A percentile compares a stretch with the other conserved stretches of the same genome.
Evolutionary conservation across 148 eudicot genomes (phyloP).

Genomic region (Agrostemma githago): DNA sequence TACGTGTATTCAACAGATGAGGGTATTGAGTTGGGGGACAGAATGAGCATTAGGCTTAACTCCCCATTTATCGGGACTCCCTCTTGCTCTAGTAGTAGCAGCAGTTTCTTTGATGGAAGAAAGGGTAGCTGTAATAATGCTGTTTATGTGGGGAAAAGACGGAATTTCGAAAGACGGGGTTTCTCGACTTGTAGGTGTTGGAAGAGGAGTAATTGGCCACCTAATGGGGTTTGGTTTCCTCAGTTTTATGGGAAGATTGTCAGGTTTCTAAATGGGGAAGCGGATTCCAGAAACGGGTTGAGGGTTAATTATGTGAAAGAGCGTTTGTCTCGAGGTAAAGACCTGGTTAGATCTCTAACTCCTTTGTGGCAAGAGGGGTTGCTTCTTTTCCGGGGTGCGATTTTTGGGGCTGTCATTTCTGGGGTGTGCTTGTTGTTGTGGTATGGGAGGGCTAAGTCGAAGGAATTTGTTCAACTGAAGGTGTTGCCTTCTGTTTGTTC

Average conservation of each 20-base stretch:
- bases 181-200: conserved; percentile 40
- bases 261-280: conserved; percentile 51
- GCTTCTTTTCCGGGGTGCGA: conserved; percentile 68
- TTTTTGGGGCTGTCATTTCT: conserved; percentile 73
- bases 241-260: conserved; percentile 68
- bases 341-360: conserved; percentile 45
- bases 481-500: conserved; percentile 85
- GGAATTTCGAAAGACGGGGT: conserved; percentile 25
- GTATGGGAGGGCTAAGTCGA: conserved; percentile 83
- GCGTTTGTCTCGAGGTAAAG: conserved; percentile 50
- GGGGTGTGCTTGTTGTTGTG: conserved; percentile 80
- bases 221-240: conserved; percentile 66
- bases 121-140: conserved; percentile 29
- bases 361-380: conserved; percentile 91
- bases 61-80: conserved; percentile 63
- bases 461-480: conserved; percentile 64
- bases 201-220: conserved; percentile 53
- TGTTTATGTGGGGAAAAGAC: conserved; percentile 29
- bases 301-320: conserved; percentile 59
- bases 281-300: conserved; percentile 49
- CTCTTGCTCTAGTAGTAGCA: conserved; percentile 20
- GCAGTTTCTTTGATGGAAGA: conserved; percentile 31
- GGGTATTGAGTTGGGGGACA: conserved; percentile 25
- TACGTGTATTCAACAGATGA: conserved; percentile 52
- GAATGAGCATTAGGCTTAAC: conserved; percentile 54